Percentiles rank a stretch among this genome's conserved stretches.
These are phyloP conservation scores for Ogataea hybrid DNA, from an alignment of 1,139 yeast species.

Conservation along the genomic window DNA sequence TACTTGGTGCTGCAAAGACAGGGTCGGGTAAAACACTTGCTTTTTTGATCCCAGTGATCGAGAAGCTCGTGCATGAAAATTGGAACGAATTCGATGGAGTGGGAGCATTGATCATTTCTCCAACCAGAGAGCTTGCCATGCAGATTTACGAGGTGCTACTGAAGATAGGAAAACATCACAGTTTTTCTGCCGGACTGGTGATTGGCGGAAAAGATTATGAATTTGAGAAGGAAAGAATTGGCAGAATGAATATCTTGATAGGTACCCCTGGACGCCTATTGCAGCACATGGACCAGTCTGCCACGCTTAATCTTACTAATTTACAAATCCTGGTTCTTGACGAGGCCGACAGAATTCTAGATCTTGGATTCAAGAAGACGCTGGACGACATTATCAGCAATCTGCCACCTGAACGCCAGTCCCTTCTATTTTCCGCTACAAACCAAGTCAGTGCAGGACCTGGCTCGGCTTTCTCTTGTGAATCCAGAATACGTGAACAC, in stretches of 20 bases:
- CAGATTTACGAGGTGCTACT: slow-evolving; percentile 90
- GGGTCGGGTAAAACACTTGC: slow-evolving; percentile 98
- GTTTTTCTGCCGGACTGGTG: slow-evolving; percentile 89
- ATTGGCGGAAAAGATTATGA: slow-evolving; percentile 96
- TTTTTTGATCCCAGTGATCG: slow-evolving; percentile 81
- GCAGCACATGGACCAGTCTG: slow-evolving; percentile 94
- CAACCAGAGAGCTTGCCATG: slow-evolving; percentile 91
- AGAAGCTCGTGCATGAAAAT: slow-evolving; percentile 62
- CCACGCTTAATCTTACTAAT: slow-evolving; percentile 77
- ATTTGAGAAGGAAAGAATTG: slow-evolving; percentile 82
- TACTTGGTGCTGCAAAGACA: slow-evolving; percentile 91
- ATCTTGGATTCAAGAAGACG: slow-evolving; percentile 93
- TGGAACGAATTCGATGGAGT: slow-evolving; percentile 92
- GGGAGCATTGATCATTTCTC: slow-evolving; percentile 89
- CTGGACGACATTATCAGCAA: slow-evolving; percentile 82
- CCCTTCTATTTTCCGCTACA: slow-evolving; percentile 91
- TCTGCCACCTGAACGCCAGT: slow-evolving; percentile 83
- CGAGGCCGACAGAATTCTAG: slow-evolving; percentile 95
- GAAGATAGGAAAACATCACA: slow-evolving; percentile 76
- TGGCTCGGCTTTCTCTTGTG: slow-evolving; percentile 83
- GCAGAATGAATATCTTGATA: slow-evolving; percentile 79
- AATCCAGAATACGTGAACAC: slow-evolving; percentile 75
- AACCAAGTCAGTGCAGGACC: slow-evolving; percentile 79
- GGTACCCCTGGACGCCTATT: slow-evolving; percentile 96
- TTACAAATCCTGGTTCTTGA: slow-evolving; percentile 83